Evolutionary conservation across 2,329 filamentous ascomycete genomes (phyloP).

Genomic region (Exophiala xenobiotica): DNA sequence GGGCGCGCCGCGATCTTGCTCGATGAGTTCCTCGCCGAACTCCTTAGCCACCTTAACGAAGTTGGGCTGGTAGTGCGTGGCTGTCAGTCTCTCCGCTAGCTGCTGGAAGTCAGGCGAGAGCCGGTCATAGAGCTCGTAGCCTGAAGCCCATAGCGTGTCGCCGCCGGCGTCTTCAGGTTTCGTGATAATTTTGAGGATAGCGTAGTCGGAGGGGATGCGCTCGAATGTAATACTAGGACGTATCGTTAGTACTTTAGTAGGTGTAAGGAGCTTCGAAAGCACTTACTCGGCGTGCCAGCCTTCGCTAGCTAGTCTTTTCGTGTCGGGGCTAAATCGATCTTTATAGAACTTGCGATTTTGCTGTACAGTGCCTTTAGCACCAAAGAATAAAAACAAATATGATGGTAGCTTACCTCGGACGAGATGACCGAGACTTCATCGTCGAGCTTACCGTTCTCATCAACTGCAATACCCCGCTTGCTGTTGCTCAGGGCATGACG

Average conservation of each 20-base stretch:
- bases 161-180: slow-evolving; percentile 52
- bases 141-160: slow-evolving; percentile 67
- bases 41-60: slow-evolving; percentile 37
- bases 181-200: slow-evolving; percentile 57
- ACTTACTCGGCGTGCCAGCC: slow-evolving; percentile 50
- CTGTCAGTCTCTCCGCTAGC: slow-evolving; percentile 43
- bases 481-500: slow-evolving; percentile 52
- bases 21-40: slow-evolving; percentile 35
- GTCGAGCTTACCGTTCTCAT: slow-evolving; percentile 47
- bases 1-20: slow-evolving; percentile 49
- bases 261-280: too few species aligned
- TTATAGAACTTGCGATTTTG: slow-evolving; percentile 39
- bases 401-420: slow-evolving; percentile 34
- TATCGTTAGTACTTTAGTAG: background rate
- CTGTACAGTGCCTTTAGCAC: slow-evolving; percentile 5
- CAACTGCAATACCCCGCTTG: slow-evolving; percentile 44
- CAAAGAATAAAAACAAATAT: background rate
- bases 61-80: slow-evolving; percentile 35
- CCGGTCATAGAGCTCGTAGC: slow-evolving; percentile 66
- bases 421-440: slow-evolving; percentile 53
- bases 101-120: slow-evolving; percentile 52
- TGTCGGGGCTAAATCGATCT: slow-evolving; percentile 32
- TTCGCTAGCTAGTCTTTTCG: slow-evolving; percentile 35
- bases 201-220: slow-evolving; percentile 62
- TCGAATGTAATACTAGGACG: slow-evolving; percentile 58